These are phyloP conservation scores for Kazachstania viticola DNA, from an alignment of 805 yeast species.

Conservation along the genomic window DNA sequence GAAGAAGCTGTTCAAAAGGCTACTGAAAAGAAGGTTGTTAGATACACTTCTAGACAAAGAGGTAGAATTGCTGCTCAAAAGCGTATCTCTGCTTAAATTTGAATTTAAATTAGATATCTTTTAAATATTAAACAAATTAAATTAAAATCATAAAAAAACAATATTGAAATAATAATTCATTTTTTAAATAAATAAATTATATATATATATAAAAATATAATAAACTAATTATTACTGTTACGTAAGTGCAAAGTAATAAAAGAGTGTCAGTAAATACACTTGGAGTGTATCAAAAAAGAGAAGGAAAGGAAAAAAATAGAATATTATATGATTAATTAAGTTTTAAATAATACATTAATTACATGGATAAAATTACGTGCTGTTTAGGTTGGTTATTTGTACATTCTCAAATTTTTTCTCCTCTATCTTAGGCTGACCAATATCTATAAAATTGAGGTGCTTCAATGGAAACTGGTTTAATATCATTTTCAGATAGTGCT, in stretches of 20 bases:
- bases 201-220: too few relatives aligned
- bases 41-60: slow-evolving; percentile 83
- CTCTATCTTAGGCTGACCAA: slow-evolving; percentile 44
- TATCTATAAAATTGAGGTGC: slow-evolving; percentile 53
- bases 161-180: not conserved
- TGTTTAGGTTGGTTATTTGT: too few relatives aligned
- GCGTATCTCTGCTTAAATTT: slow-evolving; percentile 61
- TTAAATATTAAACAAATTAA: not conserved
- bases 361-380: too few relatives aligned
- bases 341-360: too few relatives aligned
- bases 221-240: too few relatives aligned
- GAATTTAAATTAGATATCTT: not conserved
- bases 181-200: not conserved
- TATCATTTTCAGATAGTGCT: slow-evolving; percentile 22
- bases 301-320: not conserved
- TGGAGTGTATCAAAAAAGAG: too few relatives aligned
- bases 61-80: slow-evolving; percentile 85
- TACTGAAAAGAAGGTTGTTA: slow-evolving; percentile 51
- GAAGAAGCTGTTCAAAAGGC: slow-evolving; percentile 92
- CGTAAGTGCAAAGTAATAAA: too few relatives aligned
- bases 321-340: not conserved
- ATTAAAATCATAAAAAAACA: too few relatives aligned
- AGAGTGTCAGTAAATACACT: too few relatives aligned
- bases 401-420: too few relatives aligned
- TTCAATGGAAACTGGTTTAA: slow-evolving; percentile 48